Percentiles rank a stretch among this genome's conserved stretches.
These are phyloP conservation scores for Colletotrichum australisinense DNA, from an alignment of 2,329 filamentous ascomycete species.

Conservation along the genomic window DNA sequence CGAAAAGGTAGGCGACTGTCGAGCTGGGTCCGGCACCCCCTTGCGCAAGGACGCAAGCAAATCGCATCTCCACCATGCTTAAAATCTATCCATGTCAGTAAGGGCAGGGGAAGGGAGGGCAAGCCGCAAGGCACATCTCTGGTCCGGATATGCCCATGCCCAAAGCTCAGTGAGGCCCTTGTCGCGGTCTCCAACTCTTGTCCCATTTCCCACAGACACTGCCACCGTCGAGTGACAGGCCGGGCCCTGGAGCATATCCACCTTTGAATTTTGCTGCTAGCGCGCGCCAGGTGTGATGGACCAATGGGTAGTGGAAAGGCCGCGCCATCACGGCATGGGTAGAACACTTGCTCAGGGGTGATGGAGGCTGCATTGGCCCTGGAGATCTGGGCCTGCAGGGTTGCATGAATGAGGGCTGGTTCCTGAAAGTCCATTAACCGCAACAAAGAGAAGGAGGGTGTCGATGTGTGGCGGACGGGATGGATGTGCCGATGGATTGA, in stretches of 20 bases:
- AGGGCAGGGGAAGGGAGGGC: not conserved
- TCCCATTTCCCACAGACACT: constrained; percentile 31
- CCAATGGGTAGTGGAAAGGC: constrained; percentile 28
- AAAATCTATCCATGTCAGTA: constrained; percentile 29
- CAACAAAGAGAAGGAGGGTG: not conserved
- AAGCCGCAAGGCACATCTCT: constrained; percentile 1
- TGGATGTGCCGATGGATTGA: not conserved
- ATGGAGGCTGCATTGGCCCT: constrained; percentile 10
- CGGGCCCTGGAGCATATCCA: constrained; percentile 29
- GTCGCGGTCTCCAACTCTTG: constrained; percentile 9
- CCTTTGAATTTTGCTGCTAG: constrained; percentile 30
- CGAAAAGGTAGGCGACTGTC: not conserved
- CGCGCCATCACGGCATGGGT: constrained; percentile 30
- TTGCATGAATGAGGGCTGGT: not conserved
- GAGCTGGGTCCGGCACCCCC: constrained; percentile 2
- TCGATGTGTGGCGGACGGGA: not conserved
- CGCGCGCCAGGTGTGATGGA: constrained; percentile 24
- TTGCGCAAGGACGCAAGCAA: constrained; percentile 24
- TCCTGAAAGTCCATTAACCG: not conserved
- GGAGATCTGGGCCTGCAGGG: constrained; percentile 13
- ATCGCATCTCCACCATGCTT: constrained; percentile 35
- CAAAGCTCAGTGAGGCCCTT: constrained; percentile 3
- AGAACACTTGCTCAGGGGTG: constrained; percentile 20
- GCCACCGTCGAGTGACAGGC: constrained; percentile 33
- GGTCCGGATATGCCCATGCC: constrained; percentile 14